These are phyloP conservation scores for Fusarium temperatum DNA, from an alignment of 2,329 filamentous ascomycete genomes.

Conservation along the genomic window DNA sequence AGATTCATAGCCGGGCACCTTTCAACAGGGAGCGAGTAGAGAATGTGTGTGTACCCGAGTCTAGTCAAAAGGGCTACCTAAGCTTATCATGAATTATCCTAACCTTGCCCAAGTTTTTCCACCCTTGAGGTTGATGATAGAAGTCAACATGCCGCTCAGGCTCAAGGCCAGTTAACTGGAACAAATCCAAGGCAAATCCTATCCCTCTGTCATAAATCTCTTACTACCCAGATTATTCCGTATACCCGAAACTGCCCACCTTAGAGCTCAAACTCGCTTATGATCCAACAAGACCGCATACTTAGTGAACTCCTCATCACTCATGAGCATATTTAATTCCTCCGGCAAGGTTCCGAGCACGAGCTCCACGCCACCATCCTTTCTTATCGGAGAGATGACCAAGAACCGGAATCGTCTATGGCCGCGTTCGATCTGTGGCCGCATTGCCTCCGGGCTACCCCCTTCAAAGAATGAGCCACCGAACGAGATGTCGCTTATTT, in stretches of 20 bases:
- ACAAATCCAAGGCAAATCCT: fast-evolving
- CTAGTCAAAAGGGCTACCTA: neutral
- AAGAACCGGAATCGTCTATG: neutral
- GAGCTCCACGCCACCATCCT: neutral
- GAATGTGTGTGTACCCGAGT: no score
- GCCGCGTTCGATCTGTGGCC: conserved; percentile 2
- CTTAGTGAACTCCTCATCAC: conserved; percentile 1
- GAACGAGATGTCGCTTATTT: conserved; percentile 3
- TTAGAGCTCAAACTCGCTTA: neutral
- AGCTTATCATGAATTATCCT: no score
- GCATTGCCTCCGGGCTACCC: conserved; percentile 1
- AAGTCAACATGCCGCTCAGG: neutral
- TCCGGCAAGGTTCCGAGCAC: neutral
- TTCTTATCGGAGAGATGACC: conserved; percentile 1
- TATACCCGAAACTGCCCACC: fast-evolving
- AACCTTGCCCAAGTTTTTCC: neutral
- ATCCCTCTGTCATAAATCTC: neutral
- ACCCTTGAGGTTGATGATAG: fast-evolving
- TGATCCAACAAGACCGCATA: neutral
- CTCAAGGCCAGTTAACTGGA: neutral
- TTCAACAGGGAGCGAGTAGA: neutral
- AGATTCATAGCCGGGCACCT: neutral
- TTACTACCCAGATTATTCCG: neutral
- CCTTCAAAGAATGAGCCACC: neutral
- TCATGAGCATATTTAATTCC: conserved; percentile 9